Evolutionary conservation across 805 yeast genomes (phyloP), one percentile per base, ranked within the genome.

Genomic region (Ogataea dorogensis): DNA sequence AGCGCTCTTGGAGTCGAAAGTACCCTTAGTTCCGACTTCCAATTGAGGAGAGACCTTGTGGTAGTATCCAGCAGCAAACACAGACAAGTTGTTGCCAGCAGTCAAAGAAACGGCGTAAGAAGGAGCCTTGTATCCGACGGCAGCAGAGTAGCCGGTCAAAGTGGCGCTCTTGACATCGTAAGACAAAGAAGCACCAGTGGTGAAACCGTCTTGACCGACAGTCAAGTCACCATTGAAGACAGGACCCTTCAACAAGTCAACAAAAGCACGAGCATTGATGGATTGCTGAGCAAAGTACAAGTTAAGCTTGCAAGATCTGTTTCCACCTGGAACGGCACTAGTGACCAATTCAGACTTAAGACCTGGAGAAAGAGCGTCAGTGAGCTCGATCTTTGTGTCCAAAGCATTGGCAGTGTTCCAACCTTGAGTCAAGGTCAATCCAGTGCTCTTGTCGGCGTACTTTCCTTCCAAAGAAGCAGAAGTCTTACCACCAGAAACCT

Each of bases 11-110:
- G 95, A 80, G 73, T 88, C 96, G 80, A 91, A 86, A 51, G 93
- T 81, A 58, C 96, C 96, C 77, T 86, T 89, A 60, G 97, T 95
- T 73, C 97, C 98, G 57, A 88, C 95, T 78, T 93, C 96, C 55
- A 91, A 86, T 55, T 72, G 68, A 51, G 94, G 86, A 56, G 88
- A 78, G 47, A 93, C 95, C 69, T 78, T 84, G 82, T 93, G 97
- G 87, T 80, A 93, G 81, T 89, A 88, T 54, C 96, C 91, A 55
- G 96, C 96, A 46, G 95, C 74, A 76, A 84, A 86, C 56, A 88
- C 81, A 44, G 88, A 78, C 63, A 89, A 76, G 77, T 88, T 86
- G 73, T 81, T 77, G 63, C 86, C 75, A 56, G 93, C 87, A 49
- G 86, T 73, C 51, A 88, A 78, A 48, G 95, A 86, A 44, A 87